Base-by-base conservation (phyloP, 495 filamentous ascomycete species). In the Tetracladium marchalianum region DNA sequence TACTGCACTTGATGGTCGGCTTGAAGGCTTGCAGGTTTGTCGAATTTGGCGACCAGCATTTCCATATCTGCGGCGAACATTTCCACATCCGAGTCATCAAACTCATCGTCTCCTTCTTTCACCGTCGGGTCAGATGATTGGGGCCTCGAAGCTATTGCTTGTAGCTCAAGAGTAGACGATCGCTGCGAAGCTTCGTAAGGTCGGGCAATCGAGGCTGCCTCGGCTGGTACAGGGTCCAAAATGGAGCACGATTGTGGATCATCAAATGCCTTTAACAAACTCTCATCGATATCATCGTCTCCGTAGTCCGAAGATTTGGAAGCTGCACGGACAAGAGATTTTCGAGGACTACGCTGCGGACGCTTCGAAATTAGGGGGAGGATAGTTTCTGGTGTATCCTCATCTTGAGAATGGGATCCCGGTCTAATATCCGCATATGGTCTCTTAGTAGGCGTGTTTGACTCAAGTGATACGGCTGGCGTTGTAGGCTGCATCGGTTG, bases 11-110 rank as follows among this genome's bases (percentile, higher is more conserved):
- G 18, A 24, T 12, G 4, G 13, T 31, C 42, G 40, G 22, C 22
- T 7, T 3, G 22, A 27, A 7, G 22, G 22, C 22, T 40, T 11
- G 33, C 34, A 16, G 42, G 35, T 44, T 66, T 62, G 56, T 80
- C 68, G 54, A 69, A 73, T 50, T 64, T 60, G 10, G 78, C 70
- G 35, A 76, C 64, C 39, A 85, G 55, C 33, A 75, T 62, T 51
- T 77, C 80, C 15, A 80, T 61, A 41, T 72, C 77, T 31, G 70
- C 73, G 39, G 77, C 70, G 47, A 78, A 63, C 11, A 53, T n/a
- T 17, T 81, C 79, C 38, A 82, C 81, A 46, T 75, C 79, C 27
- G 76, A 67, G 35, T 85, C 82, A 37, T 74, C 73, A 56, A 79
- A 83, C 43, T 80, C 70, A 45, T 72, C 66, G 37, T 62, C 56